Conservation (phyloP, 139 green algal species). For the Chlorella sp. region DNA sequence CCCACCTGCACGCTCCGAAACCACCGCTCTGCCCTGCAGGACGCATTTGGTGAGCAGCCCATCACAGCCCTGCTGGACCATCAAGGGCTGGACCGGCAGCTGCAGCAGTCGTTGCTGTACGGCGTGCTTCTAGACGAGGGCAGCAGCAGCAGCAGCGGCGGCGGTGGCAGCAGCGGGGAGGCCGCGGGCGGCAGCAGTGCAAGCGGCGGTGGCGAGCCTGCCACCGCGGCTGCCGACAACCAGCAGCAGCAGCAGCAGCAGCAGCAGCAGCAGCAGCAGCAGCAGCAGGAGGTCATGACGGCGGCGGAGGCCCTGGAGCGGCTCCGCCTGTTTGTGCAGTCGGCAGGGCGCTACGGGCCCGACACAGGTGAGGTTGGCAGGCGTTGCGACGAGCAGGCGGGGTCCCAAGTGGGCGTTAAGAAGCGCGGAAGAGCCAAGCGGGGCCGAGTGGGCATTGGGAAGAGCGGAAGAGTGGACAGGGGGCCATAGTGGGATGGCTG, state of each 20-base stretch:
- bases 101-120: constrained; percentile 69
- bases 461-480: too few species aligned
- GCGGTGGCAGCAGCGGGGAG: neutral
- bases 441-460: too few species aligned
- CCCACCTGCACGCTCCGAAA: neutral
- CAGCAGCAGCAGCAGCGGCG: neutral
- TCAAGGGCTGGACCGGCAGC: constrained; percentile 48
- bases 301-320: constrained; percentile 40
- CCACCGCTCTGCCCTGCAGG: neutral
- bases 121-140: constrained; percentile 60
- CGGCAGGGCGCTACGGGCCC: constrained; percentile 48
- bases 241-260: neutral
- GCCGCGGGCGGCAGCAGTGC: neutral
- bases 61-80: constrained; percentile 43
- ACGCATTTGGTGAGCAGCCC: constrained; percentile 23
- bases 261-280: neutral
- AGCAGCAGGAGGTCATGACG: constrained; percentile 21
- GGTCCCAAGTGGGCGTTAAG: too few species aligned
- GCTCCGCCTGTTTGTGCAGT: constrained; percentile 60
- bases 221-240: too few species aligned
- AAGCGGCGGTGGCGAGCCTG: neutral
- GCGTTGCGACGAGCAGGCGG: too few species aligned
- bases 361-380: neutral
- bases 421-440: too few species aligned
- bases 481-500: too few species aligned